phyloP scores from a whole-genome alignment of 2,329 filamentous ascomycete species.

The Sclerotinia borealis region DNA sequence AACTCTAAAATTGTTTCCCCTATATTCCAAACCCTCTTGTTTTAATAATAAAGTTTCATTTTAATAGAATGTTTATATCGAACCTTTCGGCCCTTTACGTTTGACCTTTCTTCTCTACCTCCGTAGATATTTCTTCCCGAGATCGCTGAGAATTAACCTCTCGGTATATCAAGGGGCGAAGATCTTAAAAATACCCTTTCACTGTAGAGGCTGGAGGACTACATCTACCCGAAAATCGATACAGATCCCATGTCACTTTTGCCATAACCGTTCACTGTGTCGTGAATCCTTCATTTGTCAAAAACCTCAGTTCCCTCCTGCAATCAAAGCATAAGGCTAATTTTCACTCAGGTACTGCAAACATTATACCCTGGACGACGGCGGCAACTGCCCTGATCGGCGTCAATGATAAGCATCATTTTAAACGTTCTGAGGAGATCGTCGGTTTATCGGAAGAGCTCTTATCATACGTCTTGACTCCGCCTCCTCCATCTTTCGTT shows the following conservation, averaged over 20 bases:
- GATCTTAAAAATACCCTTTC: no score
- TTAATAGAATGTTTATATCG: background rate
- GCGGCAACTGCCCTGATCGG: background rate
- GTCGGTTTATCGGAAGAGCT: background rate
- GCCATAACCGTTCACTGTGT: background rate
- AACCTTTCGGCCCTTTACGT: background rate
- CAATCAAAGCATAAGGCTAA: no score
- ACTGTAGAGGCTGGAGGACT: no score
- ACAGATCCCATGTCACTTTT: background rate
- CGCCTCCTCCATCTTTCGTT: background rate
- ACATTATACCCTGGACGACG: background rate
- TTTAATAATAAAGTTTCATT: no score
- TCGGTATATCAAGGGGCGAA: background rate
- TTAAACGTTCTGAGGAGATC: background rate
- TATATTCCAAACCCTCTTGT: no score
- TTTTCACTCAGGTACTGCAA: no score
- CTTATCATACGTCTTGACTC: background rate
- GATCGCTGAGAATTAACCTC: background rate
- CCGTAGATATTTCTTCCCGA: background rate
- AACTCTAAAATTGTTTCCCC: no score
- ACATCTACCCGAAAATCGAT: background rate
- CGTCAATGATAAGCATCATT: background rate
- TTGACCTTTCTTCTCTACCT: background rate
- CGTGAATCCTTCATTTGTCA: no score
- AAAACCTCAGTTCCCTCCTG: no score